Conservation (phyloP, 768 basidiomycete genomes). For the Paxillus ammoniavirescens region DNA sequence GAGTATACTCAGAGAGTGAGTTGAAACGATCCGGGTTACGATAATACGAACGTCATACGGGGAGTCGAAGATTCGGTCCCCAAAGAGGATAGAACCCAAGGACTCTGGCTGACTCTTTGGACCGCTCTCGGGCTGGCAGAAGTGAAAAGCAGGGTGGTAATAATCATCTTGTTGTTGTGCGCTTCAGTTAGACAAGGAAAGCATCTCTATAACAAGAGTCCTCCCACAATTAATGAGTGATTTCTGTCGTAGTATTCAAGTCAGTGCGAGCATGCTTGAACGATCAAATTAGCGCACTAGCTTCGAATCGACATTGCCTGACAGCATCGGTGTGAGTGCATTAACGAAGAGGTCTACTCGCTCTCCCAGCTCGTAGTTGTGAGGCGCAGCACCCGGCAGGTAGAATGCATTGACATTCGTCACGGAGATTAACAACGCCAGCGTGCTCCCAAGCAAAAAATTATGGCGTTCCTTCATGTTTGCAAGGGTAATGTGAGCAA, state of each 20-base stretch:
- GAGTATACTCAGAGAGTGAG: conserved; percentile 7
- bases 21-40: neutral
- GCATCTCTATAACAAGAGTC: neutral
- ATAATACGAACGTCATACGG: conserved; percentile 72
- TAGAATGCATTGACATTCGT: conserved; percentile 67
- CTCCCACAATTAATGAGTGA: conserved; percentile 81
- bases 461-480: conserved; percentile 21
- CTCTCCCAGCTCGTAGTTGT: conserved; percentile 74
- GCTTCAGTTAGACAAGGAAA: conserved; percentile 4
- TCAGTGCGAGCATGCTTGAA: conserved; percentile 6
- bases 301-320: conserved; percentile 65
- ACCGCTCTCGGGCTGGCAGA: conserved; percentile 80
- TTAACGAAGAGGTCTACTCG: conserved; percentile 81
- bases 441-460: conserved; percentile 13
- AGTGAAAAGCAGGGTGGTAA: conserved; percentile 82
- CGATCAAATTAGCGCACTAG: conserved; percentile 48
- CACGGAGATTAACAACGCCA: conserved; percentile 15
- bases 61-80: conserved; percentile 91
- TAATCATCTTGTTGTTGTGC: conserved; percentile 70
- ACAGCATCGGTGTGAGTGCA: conserved; percentile 82
- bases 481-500: conserved; percentile 1
- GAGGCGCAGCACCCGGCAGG: conserved; percentile 87
- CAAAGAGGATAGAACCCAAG: conserved; percentile 92
- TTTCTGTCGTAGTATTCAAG: conserved; percentile 50
- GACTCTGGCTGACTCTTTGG: conserved; percentile 76